phyloP scores from a whole-genome alignment of 495 filamentous ascomycete genomes.

The Xylaria curta region DNA sequence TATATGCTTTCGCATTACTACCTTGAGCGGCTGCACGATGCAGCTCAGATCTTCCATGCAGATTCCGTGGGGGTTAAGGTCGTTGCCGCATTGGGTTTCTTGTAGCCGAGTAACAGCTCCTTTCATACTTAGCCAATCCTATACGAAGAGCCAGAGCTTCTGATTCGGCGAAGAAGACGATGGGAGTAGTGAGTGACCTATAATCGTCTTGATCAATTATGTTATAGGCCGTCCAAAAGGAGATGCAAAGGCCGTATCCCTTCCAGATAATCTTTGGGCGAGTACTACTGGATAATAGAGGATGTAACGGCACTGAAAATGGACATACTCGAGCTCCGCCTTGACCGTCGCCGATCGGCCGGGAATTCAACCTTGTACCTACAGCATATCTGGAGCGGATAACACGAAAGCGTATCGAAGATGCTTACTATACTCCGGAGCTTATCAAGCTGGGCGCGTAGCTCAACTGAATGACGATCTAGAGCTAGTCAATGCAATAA shows the following conservation, averaged over 20 bases:
- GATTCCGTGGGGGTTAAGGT: slow-evolving; percentile 12
- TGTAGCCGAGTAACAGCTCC: background rate
- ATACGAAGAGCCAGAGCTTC: background rate
- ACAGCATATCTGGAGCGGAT: background rate
- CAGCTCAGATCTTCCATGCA: slow-evolving; percentile 17
- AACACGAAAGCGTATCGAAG: background rate
- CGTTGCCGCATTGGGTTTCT: background rate
- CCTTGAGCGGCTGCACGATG: slow-evolving; percentile 18
- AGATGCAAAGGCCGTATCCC: background rate
- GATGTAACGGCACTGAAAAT: background rate
- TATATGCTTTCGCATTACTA: background rate
- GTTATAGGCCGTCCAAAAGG: slow-evolving; percentile 2
- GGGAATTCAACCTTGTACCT: background rate
- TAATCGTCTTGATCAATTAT: background rate
- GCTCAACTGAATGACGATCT: background rate
- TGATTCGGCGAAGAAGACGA: background rate
- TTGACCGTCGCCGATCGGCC: background rate
- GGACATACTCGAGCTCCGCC: background rate
- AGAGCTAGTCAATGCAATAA: background rate
- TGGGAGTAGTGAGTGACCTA: background rate
- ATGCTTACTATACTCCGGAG: slow-evolving; percentile 17
- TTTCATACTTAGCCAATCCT: background rate
- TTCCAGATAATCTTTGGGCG: background rate
- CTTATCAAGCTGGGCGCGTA: background rate
- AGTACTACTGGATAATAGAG: background rate